Evolutionary conservation across 139 green algal genomes (phyloP).

Genomic region (Tetratostichococcus sp.): DNA sequence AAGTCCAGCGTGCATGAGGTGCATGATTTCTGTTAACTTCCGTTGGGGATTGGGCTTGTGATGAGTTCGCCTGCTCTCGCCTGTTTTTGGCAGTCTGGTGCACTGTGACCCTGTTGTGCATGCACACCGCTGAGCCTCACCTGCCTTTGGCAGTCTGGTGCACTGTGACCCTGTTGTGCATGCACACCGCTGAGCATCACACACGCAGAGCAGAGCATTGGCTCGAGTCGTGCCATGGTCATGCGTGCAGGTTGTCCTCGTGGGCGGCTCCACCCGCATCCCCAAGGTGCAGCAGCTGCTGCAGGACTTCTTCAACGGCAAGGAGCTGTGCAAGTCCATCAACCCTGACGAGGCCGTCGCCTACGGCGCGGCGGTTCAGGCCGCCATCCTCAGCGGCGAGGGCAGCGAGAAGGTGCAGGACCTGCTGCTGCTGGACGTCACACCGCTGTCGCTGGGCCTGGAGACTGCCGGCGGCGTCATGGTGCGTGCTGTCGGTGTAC

Average conservation of each 20-base stretch:
- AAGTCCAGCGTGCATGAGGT: constrained; percentile 51
- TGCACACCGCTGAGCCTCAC: too few relatives aligned
- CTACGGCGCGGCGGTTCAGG: constrained; percentile 95
- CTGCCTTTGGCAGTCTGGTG: not conserved
- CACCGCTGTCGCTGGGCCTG: constrained; percentile 90
- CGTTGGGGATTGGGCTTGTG: too few relatives aligned
- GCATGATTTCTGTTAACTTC: too few relatives aligned
- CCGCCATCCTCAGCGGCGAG: constrained; percentile 92
- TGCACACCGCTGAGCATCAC: too few relatives aligned
- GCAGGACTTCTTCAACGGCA: constrained; percentile 98
- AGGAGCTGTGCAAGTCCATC: constrained; percentile 99
- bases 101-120: too few relatives aligned
- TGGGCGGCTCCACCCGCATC: constrained; percentile 95
- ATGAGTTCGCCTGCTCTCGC: too few relatives aligned
- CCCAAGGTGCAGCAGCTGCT: constrained; percentile 97
- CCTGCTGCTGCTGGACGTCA: constrained; percentile 96
- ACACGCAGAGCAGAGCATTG: too few relatives aligned
- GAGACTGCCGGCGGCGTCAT: constrained; percentile 93
- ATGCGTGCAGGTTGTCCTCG: constrained; percentile 76
- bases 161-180: too few relatives aligned
- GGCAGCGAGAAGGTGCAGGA: constrained; percentile 95
- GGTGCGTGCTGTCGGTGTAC: constrained; percentile 9
- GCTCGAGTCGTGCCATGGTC: too few relatives aligned
- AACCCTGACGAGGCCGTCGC: constrained; percentile 99
- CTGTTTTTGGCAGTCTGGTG: too few relatives aligned